These are phyloP conservation scores for Nemania sp. DNA, from an alignment of 2,329 filamentous ascomycete species.

Conservation along the genomic window DNA sequence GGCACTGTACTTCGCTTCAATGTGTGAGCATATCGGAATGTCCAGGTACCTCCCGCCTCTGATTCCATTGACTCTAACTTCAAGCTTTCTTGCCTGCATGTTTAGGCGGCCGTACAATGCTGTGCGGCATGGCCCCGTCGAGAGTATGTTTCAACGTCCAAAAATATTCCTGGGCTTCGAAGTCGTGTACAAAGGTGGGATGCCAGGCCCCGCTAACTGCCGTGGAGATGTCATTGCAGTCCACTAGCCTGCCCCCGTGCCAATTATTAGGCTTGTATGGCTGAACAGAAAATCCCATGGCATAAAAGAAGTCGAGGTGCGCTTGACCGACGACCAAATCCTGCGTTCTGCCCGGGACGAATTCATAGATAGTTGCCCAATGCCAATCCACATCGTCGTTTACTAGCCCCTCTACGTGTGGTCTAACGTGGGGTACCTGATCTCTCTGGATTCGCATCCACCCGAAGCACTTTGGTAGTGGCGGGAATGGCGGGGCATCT, in stretches of 20 bases:
- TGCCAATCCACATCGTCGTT: constrained; percentile 4
- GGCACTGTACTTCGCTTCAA: too few relatives aligned
- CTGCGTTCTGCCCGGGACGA: constrained; percentile 1
- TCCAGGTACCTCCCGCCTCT: too few relatives aligned
- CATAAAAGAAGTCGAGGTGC: constrained; percentile 10
- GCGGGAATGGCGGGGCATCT: constrained; percentile 7
- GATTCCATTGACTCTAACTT: too few relatives aligned
- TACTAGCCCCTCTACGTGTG: neutral
- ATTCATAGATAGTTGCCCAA: constrained; percentile 5
- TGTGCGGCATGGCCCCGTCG: too few relatives aligned
- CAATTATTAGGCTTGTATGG: constrained; percentile 13
- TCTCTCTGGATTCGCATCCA: constrained; percentile 7
- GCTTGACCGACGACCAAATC: constrained; percentile 6
- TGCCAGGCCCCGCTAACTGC: constrained; percentile 2
- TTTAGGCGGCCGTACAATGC: too few relatives aligned
- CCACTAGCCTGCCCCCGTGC: constrained; percentile 4
- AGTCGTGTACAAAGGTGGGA: neutral
- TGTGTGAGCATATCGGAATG: too few relatives aligned
- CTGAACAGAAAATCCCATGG: constrained; percentile 6
- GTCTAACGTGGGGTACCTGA: constrained; percentile 3
- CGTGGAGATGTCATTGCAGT: constrained; percentile 11
- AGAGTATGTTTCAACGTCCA: too few relatives aligned
- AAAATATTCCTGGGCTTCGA: constrained; percentile 2
- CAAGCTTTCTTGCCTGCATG: too few relatives aligned
- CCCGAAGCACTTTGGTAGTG: constrained; percentile 2